Percentiles rank a stretch among this genome's conserved stretches.
Conservation (phyloP, 345 rosid genomes). For the Lepidium africanum region DNA sequence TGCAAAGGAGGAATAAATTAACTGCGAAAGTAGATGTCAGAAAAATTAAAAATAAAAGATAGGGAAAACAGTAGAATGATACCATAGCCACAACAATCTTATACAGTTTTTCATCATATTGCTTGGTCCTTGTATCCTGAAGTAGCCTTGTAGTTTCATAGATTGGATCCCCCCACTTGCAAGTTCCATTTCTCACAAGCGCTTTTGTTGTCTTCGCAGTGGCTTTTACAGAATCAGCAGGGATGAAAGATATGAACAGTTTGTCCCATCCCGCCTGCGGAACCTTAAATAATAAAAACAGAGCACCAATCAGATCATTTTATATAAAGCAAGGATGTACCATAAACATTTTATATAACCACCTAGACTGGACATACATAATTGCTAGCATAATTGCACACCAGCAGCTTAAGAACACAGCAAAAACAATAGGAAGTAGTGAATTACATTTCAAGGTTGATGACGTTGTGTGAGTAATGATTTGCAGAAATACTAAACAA, state of each 20-base stretch:
- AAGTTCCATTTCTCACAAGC: conserved; percentile 87
- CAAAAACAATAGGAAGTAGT: not conserved
- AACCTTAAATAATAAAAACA: conserved; percentile 38
- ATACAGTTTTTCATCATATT: conserved; percentile 74
- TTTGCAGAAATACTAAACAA: not conserved
- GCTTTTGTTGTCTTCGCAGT: conserved; percentile 92
- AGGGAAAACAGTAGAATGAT: not conserved
- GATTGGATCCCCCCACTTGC: conserved; percentile 99
- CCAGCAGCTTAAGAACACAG: not conserved
- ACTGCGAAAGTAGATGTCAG: not conserved
- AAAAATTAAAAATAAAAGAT: not conserved
- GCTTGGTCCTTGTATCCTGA: conserved; percentile 70
- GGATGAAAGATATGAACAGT: conserved; percentile 78
- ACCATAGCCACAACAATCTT: conserved; percentile 88
- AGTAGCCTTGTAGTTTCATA: conserved; percentile 96
- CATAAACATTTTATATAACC: not conserved
- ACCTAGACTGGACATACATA: not conserved
- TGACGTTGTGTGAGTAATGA: not conserved
- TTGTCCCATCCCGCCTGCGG: conserved; percentile 98
- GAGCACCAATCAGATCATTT: conserved; percentile 4
- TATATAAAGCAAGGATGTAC: not conserved
- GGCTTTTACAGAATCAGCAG: conserved; percentile 89
- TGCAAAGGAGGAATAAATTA: conserved; percentile 10
- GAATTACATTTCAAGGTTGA: not conserved
- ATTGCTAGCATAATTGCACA: not conserved